Conservation (phyloP, 257 asterid species). For the Solanum etuberosum region DNA sequence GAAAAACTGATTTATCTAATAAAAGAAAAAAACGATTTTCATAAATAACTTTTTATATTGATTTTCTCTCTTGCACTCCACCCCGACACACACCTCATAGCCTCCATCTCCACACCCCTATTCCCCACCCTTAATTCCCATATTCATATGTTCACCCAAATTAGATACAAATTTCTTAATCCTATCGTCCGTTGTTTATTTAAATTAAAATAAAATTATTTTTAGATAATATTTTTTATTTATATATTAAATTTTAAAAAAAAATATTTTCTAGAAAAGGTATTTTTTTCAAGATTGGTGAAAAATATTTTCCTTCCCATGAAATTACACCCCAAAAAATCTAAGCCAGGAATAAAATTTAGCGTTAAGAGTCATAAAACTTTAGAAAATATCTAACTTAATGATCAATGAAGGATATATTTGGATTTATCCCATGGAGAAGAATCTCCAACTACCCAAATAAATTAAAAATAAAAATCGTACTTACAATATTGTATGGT, state of each 20-base stretch:
- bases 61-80: not conserved
- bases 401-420: not conserved
- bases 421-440: not conserved
- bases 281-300: not conserved
- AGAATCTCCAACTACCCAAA: not conserved
- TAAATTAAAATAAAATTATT: no score
- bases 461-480: not conserved
- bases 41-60: not conserved
- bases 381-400: not conserved
- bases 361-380: not conserved
- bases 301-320: not conserved
- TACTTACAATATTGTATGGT: not conserved
- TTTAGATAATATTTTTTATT: not conserved
- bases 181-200: not conserved
- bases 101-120: not conserved
- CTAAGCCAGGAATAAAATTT: not conserved
- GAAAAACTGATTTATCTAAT: not conserved
- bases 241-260: not conserved
- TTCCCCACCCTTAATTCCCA: not conserved
- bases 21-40: not conserved
- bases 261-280: not conserved
- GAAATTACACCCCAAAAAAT: not conserved
- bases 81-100: not conserved
- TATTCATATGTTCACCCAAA: not conserved
- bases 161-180: not conserved